Evolutionary conservation across 306 rosid genomes (phyloP).

Genomic region (Abrus precatorius): DNA sequence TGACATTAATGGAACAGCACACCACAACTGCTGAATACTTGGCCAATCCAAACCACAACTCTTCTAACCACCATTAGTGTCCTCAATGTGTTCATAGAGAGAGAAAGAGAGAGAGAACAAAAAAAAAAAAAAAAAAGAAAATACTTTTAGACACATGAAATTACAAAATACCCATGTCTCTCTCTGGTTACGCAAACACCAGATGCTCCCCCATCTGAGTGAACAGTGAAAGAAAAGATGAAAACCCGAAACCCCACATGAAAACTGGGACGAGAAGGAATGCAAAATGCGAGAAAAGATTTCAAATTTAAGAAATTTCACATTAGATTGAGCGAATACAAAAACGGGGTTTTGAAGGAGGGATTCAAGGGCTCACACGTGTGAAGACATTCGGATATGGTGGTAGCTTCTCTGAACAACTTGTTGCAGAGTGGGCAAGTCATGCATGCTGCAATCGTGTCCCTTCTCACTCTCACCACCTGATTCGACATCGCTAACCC

Average conservation of each 20-base stretch:
- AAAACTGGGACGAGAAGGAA: slow-evolving; percentile 35
- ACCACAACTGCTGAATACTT: slow-evolving; percentile 1
- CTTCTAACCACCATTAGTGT: slow-evolving; percentile 46
- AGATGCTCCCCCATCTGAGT: slow-evolving; percentile 29
- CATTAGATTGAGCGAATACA: background rate
- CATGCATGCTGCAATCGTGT: slow-evolving; percentile 86
- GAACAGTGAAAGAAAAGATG: slow-evolving; percentile 38
- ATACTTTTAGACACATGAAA: slow-evolving; percentile 42
- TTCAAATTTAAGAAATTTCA: slow-evolving; percentile 40
- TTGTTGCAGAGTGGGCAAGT: slow-evolving; percentile 89
- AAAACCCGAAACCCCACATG: slow-evolving; percentile 43
- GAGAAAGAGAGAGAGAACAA: background rate
- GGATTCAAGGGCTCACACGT: slow-evolving; percentile 73
- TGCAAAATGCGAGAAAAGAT: slow-evolving; percentile 35
- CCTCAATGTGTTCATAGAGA: background rate
- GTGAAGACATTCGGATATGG: slow-evolving; percentile 96
- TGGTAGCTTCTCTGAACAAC: slow-evolving; percentile 84
- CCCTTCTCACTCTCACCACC: slow-evolving; percentile 70
- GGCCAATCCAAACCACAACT: slow-evolving; percentile 44
- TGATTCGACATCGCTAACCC: slow-evolving; percentile 74
- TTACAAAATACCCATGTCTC: slow-evolving; percentile 54
- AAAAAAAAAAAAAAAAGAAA: background rate
- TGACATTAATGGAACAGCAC: slow-evolving; percentile 47
- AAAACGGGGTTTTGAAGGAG: background rate
- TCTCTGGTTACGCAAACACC: slow-evolving; percentile 38